Percentiles rank a stretch among this genome's conserved stretches.
Evolutionary conservation across 2,329 filamentous ascomycete genomes (phyloP).

Genomic region (Xylaria sp.): DNA sequence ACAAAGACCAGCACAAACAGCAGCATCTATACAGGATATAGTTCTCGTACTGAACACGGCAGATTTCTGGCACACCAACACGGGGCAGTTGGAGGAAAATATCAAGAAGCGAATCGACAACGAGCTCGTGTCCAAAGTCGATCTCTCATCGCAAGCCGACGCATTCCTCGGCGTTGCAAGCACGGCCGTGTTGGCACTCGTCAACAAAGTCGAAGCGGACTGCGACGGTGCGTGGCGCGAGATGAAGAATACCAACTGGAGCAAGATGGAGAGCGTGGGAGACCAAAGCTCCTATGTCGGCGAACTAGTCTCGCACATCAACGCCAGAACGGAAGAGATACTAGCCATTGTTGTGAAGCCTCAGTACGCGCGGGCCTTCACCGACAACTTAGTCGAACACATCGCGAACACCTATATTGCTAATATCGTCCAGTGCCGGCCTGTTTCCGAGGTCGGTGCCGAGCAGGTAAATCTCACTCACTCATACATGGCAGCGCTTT

Average conservation of each 20-base stretch:
- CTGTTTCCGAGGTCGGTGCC: slow-evolving; percentile 91
- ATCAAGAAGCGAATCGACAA: slow-evolving; percentile 90
- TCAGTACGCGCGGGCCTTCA: slow-evolving; percentile 94
- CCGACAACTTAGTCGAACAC: slow-evolving; percentile 93
- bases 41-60: slow-evolving; percentile 93
- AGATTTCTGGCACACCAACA: slow-evolving; percentile 96
- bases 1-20: slow-evolving; percentile 65
- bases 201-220: slow-evolving; percentile 82
- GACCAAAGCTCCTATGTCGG: slow-evolving; percentile 94
- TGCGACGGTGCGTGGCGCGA: slow-evolving; percentile 92
- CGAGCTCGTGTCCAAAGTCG: slow-evolving; percentile 78
- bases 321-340: slow-evolving; percentile 77
- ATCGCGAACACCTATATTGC: slow-evolving; percentile 81
- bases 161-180: slow-evolving; percentile 95
- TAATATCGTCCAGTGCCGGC: slow-evolving; percentile 88
- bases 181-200: slow-evolving; percentile 83
- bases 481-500: background rate
- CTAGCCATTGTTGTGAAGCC: slow-evolving; percentile 83
- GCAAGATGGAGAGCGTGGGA: slow-evolving; percentile 88
- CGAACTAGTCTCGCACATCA: slow-evolving; percentile 79
- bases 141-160: slow-evolving; percentile 92
- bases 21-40: slow-evolving; percentile 74
- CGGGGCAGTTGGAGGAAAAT: slow-evolving; percentile 91
- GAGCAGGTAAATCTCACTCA: slow-evolving; percentile 72
- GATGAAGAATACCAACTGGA: slow-evolving; percentile 97